Evolutionary conservation across 1,284 basidiomycete genomes (phyloP), one percentile per base, ranked within the genome.

Genomic region (Anthracocystis walkeri): DNA sequence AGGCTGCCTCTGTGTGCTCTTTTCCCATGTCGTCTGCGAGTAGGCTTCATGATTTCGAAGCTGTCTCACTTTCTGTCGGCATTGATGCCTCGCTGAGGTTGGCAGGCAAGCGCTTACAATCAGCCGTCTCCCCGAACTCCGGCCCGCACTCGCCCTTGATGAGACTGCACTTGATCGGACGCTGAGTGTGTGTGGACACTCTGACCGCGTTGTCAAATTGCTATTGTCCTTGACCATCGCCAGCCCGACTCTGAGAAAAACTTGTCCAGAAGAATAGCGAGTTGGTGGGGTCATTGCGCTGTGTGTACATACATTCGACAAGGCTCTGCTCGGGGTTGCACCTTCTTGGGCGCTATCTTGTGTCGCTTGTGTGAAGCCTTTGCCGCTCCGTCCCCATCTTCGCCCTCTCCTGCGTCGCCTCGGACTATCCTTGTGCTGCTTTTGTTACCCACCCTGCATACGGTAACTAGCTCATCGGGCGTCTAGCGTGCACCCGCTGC

Each of bases 61-160:
- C 54, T 62, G 68, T 71, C 59, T 71, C 68, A 65, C 68, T 57
- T 40, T 51, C 55, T 31, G 48, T 27, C 63, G 68, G 68, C 50
- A 48, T 38, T 38, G 25, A n/a, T 55, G 50, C 52, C 42, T 49
- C 33, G 33, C 25, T 48, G n/a, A 6, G 25, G 44, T 54, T 20
- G 41, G 48, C 18, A 56, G n/a, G 23, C 38, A 23, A 38, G 23
- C 35, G 35, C 38, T 41, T 38, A n/a, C 51, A 11, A 38, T 25
- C 18, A 31, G 50, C 55, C 44, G 35, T 23, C 40, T n/a, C 51
- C 40, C 46, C 55, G 51, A 52, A 44, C 42, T 50, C 44, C 35
- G 60, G 49, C 27, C 6, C 23, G 23, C 16, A 8, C 12, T 40
- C 20, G 44, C 42, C 16, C 25, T 29, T 35, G n/a, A 38, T 31